A percentile compares a stretch with the other conserved stretches of the same genome.
Conservation (phyloP, 139 green algal genomes). For the Coccomyxa sp. region DNA sequence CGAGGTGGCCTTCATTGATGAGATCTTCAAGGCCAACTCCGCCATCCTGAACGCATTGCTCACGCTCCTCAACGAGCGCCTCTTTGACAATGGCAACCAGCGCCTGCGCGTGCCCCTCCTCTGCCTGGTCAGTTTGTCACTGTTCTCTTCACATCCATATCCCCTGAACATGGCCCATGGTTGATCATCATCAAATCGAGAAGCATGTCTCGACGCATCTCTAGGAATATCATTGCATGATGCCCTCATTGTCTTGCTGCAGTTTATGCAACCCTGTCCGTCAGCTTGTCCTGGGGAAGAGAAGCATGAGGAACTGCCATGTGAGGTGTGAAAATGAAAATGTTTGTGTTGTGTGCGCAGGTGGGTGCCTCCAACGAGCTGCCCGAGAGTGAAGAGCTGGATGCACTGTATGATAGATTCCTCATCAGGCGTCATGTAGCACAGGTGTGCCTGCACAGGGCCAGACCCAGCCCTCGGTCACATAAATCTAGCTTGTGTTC, state of each 20-base stretch:
- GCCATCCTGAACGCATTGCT: slow-evolving; percentile 96
- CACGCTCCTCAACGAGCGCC: slow-evolving; percentile 93
- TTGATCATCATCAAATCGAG: neutral
- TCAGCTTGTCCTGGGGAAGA: too few relatives aligned
- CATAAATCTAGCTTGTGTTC: too few relatives aligned
- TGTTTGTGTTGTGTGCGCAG: slow-evolving; percentile 23
- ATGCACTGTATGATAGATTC: slow-evolving; percentile 95
- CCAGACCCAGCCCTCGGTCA: too few relatives aligned
- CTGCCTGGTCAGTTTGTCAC: slow-evolving; percentile 48
- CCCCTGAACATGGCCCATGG: neutral
- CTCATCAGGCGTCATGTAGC: slow-evolving; percentile 73
- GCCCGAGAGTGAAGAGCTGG: slow-evolving; percentile 90
- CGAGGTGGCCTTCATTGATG: slow-evolving; percentile 90
- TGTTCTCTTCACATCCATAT: too few relatives aligned
- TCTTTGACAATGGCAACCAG: slow-evolving; percentile 94
- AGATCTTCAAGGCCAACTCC: slow-evolving; percentile 91
- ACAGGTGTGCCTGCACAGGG: slow-evolving; percentile 33
- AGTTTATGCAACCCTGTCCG: too few relatives aligned
- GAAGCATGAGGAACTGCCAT: too few relatives aligned
- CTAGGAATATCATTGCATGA: too few relatives aligned
- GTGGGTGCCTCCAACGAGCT: slow-evolving; percentile 94
- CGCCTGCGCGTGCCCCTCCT: slow-evolving; percentile 67
- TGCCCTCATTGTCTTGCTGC: too few relatives aligned
- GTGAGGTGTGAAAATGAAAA: too few relatives aligned
- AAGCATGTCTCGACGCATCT: too few relatives aligned